Evolutionary conservation across 2,329 filamentous ascomycete species (phyloP), one percentile per base, ranked within the genome.

Genomic region (Trichoderma brevicompactum): DNA sequence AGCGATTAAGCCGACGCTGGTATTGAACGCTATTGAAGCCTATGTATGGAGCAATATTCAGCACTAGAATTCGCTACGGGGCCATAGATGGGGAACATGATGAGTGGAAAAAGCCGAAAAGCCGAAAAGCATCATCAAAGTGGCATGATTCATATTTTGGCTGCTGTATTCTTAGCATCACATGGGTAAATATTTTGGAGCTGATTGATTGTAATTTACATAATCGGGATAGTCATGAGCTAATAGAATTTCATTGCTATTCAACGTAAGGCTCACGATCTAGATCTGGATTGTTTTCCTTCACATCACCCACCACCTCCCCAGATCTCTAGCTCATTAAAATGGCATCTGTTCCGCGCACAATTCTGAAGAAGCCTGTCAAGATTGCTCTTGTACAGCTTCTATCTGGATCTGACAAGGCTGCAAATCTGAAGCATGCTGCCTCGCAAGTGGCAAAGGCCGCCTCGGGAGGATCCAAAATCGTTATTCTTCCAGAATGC

Each of bases 401-500:
- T 40, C 89, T 91, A 64, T 89, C 90, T 68, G 91, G 91, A 68
- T 79, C 89, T 69, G 92, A 97, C 82, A 99, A 99, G 81, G 76
- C 88, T 10, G 85, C 85, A 69, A 99, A 99, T 79, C 91, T 99
- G 68, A 76, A 84, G 17, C 89, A 89, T 76, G 94, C 95, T 10
- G 89, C 91, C 65, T 82, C 84, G 44, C 94, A 95, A 75, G 93
- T 98, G 66, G 85, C 92, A 68, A 89, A 92, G 77, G 94, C 95
- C 5, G 89, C 92, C 36, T 78, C 82, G 32, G 81, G 81, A 6
- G 94, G 94, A 70, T 92, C 94, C 67, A 88, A 90, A 65, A 88
- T 99, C 66, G 89, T 98, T 70, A 92, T 98, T 38, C 86, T 99
- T 23, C 95, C 95, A 44, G 95, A 99, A 82, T 99, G 95, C 84